These are phyloP conservation scores for Trichoderma sp. DNA, from an alignment of 2,329 filamentous ascomycete genomes.

Conservation along the genomic window DNA sequence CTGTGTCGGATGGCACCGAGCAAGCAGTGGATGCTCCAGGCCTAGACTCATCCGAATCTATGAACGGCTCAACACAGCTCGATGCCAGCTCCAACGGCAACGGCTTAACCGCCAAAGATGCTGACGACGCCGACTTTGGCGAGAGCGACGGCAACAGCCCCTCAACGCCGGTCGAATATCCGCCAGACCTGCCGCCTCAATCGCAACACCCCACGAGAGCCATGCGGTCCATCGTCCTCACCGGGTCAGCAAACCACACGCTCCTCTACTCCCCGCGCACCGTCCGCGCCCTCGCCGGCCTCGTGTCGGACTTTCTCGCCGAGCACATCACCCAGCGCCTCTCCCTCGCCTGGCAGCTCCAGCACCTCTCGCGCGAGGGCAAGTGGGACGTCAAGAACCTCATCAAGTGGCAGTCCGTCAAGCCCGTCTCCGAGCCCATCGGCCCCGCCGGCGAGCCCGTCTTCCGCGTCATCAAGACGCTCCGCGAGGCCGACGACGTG, in stretches of 20 bases:
- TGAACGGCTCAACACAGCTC: slow-evolving; percentile 36
- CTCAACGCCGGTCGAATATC: slow-evolving; percentile 44
- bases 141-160: slow-evolving; percentile 38
- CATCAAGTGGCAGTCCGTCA: slow-evolving; percentile 80
- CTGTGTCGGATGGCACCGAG: slow-evolving; percentile 24
- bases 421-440: slow-evolving; percentile 74
- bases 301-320: slow-evolving; percentile 79
- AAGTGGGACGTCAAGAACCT: slow-evolving; percentile 99
- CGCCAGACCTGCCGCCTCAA: slow-evolving; percentile 45
- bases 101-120: slow-evolving; percentile 32
- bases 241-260: slow-evolving; percentile 75
- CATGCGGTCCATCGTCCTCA: slow-evolving; percentile 68
- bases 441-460: slow-evolving; percentile 50
- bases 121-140: background rate
- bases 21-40: slow-evolving; percentile 33
- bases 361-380: slow-evolving; percentile 80
- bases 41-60: slow-evolving; percentile 48
- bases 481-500: slow-evolving; percentile 80
- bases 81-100: slow-evolving; percentile 23
- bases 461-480: slow-evolving; percentile 89
- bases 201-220: slow-evolving; percentile 48
- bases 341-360: slow-evolving; percentile 84
- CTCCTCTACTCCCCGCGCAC: slow-evolving; percentile 76
- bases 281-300: slow-evolving; percentile 71
- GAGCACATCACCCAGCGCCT: slow-evolving; percentile 72